These are phyloP conservation scores for Colletotrichum cuscutae DNA, from an alignment of 2,329 filamentous ascomycete species.

Conservation along the genomic window DNA sequence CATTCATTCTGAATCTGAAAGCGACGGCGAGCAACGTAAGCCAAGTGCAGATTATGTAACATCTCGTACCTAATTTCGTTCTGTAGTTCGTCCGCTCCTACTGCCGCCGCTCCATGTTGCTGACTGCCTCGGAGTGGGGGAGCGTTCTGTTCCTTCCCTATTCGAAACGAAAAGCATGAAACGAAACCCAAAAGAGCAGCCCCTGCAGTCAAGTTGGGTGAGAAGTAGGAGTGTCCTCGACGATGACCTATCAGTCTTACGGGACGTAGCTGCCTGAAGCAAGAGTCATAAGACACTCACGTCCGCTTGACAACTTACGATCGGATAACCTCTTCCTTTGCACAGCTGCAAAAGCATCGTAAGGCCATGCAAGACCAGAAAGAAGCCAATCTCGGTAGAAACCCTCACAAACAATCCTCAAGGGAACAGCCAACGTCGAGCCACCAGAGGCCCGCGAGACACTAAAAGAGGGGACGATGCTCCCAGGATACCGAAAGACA, in stretches of 20 bases:
- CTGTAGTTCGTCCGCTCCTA: not conserved
- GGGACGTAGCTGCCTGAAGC: not conserved
- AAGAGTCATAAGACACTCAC: not conserved
- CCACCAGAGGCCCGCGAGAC: not conserved
- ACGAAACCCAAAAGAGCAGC: conserved; percentile 15
- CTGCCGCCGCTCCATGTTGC: not conserved
- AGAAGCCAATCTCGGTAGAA: not conserved
- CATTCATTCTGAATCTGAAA: not conserved
- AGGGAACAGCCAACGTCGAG: not conserved
- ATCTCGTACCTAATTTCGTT: conserved; percentile 9
- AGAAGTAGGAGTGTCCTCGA: not conserved
- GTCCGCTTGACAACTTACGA: not conserved
- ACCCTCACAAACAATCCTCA: not conserved
- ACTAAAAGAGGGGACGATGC: not conserved
- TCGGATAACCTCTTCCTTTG: not conserved
- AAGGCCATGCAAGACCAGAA: not conserved
- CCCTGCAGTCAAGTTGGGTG: conserved; percentile 5
- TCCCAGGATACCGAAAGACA: not conserved
- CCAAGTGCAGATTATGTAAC: not conserved
- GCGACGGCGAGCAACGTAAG: not conserved
- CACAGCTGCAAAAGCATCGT: not conserved
- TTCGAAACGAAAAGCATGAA: not conserved
- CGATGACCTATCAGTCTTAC: not conserved
- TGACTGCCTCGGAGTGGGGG: conserved; percentile 9
- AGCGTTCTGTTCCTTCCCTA: not conserved